phyloP scores from a whole-genome alignment of 2,329 filamentous ascomycete species.

The Cladosporium sp. region DNA sequence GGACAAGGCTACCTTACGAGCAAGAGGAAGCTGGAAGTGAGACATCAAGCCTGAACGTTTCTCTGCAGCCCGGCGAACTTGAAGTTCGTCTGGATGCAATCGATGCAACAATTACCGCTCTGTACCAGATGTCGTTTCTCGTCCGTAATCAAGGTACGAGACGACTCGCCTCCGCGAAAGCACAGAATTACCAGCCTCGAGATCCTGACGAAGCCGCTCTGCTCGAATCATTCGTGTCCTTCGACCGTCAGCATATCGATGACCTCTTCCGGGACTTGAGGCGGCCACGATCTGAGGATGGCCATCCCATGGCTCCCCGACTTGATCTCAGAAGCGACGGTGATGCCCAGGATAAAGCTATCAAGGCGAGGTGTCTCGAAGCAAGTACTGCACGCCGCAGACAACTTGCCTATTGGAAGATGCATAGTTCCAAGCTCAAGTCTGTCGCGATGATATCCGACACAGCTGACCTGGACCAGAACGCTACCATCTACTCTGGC shows the following conservation, averaged over 20 bases:
- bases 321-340: neutral
- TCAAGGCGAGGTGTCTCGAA: neutral
- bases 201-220: neutral
- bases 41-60: neutral
- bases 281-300: neutral
- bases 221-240: neutral
- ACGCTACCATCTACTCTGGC: neutral
- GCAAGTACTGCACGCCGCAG: neutral
- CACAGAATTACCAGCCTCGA: neutral
- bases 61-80: neutral
- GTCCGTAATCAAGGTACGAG: neutral
- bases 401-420: conserved; percentile 11
- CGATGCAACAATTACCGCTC: neutral
- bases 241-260: neutral
- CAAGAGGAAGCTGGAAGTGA: neutral
- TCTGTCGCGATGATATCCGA: neutral
- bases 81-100: neutral
- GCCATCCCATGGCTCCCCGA: neutral
- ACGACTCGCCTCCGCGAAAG: neutral
- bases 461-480: neutral
- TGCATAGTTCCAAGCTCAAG: neutral
- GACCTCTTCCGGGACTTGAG: neutral
- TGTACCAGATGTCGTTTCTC: conserved; percentile 1
- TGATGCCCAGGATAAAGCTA: neutral
- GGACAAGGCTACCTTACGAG: neutral